Evolutionary conservation across 768 basidiomycete genomes (phyloP), one percentile per base, ranked within the genome.

Genomic region (Calocybe gangraenosa): DNA sequence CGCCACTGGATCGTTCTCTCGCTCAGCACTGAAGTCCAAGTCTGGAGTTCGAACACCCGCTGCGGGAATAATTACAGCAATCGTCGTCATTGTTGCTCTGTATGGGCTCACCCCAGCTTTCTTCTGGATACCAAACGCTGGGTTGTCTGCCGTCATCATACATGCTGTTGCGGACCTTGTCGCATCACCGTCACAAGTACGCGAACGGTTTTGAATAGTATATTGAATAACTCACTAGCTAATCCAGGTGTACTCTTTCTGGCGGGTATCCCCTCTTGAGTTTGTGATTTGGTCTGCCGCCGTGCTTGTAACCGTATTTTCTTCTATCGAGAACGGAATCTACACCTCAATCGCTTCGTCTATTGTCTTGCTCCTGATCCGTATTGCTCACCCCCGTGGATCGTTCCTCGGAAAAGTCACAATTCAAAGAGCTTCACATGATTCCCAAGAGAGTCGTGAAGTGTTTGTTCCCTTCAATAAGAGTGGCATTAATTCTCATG

Each of bases 1-100:
- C 7, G 91, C 95, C 0, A 99, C 96, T 10, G 96, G 96, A 1
- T 97, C 94, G 1, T 99, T 99, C 78, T 96, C 94, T 31, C 88
- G 96, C n/a, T 89, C 93, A 2, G 96, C 96, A 2, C 72, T 99
- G 59, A 93, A 96, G 66, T 82, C 89, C 22, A 97, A 95, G 65
- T 94, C 91, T 0, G 96, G 96, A 38, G 95, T 98, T n/a, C 81
- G 95, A 42, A 98, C 96, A 2, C 96, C 96, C 7, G 74, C 84
- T 8, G 92, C 89, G 9, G 96, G 96, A 46, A 74, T 93, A 47
- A 60, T 87, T 53, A 87, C 92, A 17, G 85, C 90, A 20, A 62
- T 95, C 30, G 83, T 94, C 36, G 95, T 98, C 54, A 75, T 98
- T 46, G 84, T 97, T 47, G 92, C 96, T 0, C 69, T 99, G 7